A percentile compares a stretch with the other conserved stretches of the same genome.
These are phyloP conservation scores for Fistulifera pelliculosa DNA, from an alignment of 108 stramenopile genomes.

Conservation along the genomic window DNA sequence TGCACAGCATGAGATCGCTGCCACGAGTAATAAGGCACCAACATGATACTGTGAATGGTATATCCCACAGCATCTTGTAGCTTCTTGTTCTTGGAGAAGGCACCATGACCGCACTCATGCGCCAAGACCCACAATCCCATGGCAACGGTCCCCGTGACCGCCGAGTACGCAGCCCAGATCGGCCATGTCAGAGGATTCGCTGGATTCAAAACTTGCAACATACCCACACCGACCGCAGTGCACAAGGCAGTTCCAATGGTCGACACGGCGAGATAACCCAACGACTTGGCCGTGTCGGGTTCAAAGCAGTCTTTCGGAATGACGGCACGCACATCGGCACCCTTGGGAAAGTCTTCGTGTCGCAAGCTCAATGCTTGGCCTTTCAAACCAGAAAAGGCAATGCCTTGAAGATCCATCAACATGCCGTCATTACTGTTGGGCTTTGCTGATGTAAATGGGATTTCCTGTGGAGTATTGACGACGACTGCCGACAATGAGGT, in stretches of 20 bases:
- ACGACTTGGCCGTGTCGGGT: slow-evolving; percentile 56
- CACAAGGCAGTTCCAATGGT: slow-evolving; percentile 62
- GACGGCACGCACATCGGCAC: slow-evolving; percentile 37
- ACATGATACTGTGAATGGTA: slow-evolving; percentile 79
- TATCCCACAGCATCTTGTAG: slow-evolving; percentile 92
- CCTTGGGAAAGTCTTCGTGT: slow-evolving; percentile 53
- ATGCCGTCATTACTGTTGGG: neutral
- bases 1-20: slow-evolving; percentile 92
- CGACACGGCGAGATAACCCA: slow-evolving; percentile 68
- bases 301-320: slow-evolving; percentile 93
- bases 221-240: slow-evolving; percentile 56
- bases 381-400: slow-evolving; percentile 48
- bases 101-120: slow-evolving; percentile 97
- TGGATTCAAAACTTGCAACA: slow-evolving; percentile 47
- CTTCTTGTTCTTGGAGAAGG: slow-evolving; percentile 79
- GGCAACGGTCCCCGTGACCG: slow-evolving; percentile 79
- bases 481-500: neutral
- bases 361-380: slow-evolving; percentile 53
- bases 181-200: slow-evolving; percentile 51
- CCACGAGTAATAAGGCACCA: slow-evolving; percentile 97
- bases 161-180: slow-evolving; percentile 66
- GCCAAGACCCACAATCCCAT: slow-evolving; percentile 97
- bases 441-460: neutral
- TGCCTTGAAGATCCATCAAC: slow-evolving; percentile 5
- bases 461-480: neutral